phyloP scores from a whole-genome alignment of 2,329 filamentous ascomycete species.

The Gyromitra esculenta region DNA sequence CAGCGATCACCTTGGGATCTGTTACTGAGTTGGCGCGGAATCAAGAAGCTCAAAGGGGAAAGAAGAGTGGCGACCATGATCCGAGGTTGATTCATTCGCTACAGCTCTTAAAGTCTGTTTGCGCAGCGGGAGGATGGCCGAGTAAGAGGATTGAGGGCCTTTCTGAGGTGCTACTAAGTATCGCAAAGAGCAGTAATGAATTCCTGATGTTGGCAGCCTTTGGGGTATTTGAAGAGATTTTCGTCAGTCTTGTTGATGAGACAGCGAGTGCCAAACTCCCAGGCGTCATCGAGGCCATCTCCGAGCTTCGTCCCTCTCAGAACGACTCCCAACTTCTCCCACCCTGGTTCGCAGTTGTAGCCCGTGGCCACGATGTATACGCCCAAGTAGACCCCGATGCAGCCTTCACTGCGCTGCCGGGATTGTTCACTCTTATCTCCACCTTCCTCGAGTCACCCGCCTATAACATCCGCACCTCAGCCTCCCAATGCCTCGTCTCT shows the following conservation, averaged over 20 bases:
- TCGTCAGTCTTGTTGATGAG: conserved; percentile 87
- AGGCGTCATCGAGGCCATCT: conserved; percentile 81
- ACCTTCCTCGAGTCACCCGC: conserved; percentile 85
- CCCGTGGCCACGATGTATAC: conserved; percentile 91
- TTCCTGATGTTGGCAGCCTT: conserved; percentile 97
- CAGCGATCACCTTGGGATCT: conserved; percentile 84
- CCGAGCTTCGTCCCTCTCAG: conserved; percentile 86
- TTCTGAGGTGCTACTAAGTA: conserved; percentile 86
- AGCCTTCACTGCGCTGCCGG: conserved; percentile 88
- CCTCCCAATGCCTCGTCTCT: conserved; percentile 92
- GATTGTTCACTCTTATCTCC: conserved; percentile 81
- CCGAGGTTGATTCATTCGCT: conserved; percentile 89
- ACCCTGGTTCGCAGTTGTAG: conserved; percentile 95
- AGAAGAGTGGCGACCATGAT: conserved; percentile 72
- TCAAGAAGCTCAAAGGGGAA: conserved; percentile 74
- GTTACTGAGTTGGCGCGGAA: conserved; percentile 76
- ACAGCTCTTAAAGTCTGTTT: conserved; percentile 90
- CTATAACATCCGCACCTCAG: conserved; percentile 91
- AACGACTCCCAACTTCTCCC: conserved; percentile 95
- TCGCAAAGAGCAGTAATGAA: conserved; percentile 90
- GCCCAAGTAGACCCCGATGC: conserved; percentile 88
- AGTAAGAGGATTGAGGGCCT: conserved; percentile 93
- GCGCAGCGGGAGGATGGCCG: conserved; percentile 93
- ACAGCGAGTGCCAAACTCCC: conserved; percentile 89
- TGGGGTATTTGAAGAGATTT: conserved; percentile 97